Evolutionary conservation across 1,139 yeast genomes (phyloP).

Genomic region (Schwanniomyces etchellsii): DNA sequence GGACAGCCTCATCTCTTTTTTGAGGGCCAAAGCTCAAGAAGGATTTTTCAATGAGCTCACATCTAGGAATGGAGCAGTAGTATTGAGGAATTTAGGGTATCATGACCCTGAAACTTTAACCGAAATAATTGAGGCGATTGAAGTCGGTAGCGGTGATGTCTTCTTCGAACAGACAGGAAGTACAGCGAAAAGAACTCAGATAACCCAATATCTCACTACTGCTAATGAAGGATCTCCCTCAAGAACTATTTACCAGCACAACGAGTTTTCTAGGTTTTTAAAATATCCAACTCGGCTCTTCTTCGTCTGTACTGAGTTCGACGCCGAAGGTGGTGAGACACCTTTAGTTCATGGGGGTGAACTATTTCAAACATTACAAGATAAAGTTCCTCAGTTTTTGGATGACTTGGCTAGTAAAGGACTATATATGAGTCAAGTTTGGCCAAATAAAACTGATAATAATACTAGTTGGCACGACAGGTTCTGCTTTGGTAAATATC

Average conservation of each 20-base stretch:
- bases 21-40: too few species aligned
- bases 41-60: too few species aligned
- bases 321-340: slow-evolving; percentile 20
- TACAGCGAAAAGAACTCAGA: slow-evolving; percentile 16
- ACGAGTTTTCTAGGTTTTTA: slow-evolving; percentile 22
- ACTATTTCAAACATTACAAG: slow-evolving; percentile 13
- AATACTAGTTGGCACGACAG: too few species aligned
- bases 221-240: slow-evolving; percentile 22
- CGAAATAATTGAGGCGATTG: too few species aligned
- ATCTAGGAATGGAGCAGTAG: too few species aligned
- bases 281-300: slow-evolving; percentile 17
- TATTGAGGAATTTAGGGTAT: too few species aligned
- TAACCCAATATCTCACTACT: slow-evolving; percentile 16
- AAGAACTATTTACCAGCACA: slow-evolving; percentile 17
- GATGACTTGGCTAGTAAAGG: slow-evolving; percentile 15
- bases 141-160: too few species aligned
- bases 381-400: slow-evolving; percentile 16
- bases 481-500: too few species aligned
- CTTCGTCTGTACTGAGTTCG: slow-evolving; percentile 13
- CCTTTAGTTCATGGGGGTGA: slow-evolving; percentile 26
- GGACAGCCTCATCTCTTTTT: too few species aligned
- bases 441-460: too few species aligned
- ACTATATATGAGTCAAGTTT: slow-evolving; percentile 13
- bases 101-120: too few species aligned
- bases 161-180: too few species aligned